These are phyloP conservation scores for Polytolypa hystricis DNA, from an alignment of 2,329 filamentous ascomycete genomes.

Conservation along the genomic window DNA sequence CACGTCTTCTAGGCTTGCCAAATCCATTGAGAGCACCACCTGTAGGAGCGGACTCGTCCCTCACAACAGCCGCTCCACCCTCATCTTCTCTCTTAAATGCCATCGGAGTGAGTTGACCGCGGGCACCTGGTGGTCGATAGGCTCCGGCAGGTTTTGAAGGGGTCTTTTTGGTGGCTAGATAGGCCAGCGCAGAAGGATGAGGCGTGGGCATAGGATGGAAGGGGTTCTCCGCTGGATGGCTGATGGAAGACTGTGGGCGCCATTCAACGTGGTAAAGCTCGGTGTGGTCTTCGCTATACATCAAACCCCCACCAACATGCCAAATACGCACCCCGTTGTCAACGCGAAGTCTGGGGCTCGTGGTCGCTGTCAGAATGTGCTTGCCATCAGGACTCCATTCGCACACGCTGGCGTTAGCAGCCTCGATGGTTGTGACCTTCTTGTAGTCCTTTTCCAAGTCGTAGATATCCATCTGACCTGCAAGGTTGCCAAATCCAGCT, in stretches of 20 bases:
- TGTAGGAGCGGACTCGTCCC: slow-evolving; percentile 61
- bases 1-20: slow-evolving; percentile 58
- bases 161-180: slow-evolving; percentile 78
- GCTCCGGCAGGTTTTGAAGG: slow-evolving; percentile 95
- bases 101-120: slow-evolving; percentile 76
- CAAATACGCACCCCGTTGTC: slow-evolving; percentile 95
- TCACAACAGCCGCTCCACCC: slow-evolving; percentile 77
- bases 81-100: slow-evolving; percentile 98
- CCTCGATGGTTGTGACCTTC: slow-evolving; percentile 89
- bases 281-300: slow-evolving; percentile 92
- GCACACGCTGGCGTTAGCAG: slow-evolving; percentile 89
- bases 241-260: slow-evolving; percentile 61
- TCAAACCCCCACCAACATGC: slow-evolving; percentile 77
- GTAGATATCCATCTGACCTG: slow-evolving; percentile 95
- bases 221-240: slow-evolving; percentile 56
- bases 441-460: slow-evolving; percentile 87
- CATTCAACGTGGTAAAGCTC: slow-evolving; percentile 87
- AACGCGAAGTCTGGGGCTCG: slow-evolving; percentile 84
- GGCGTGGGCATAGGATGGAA: slow-evolving; percentile 63
- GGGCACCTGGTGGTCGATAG: slow-evolving; percentile 87
- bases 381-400: slow-evolving; percentile 95
- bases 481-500: slow-evolving; percentile 93
- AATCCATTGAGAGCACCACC: slow-evolving; percentile 61
- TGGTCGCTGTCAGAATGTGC: slow-evolving; percentile 95
- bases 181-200: slow-evolving; percentile 71